Percentiles rank a stretch among this genome's conserved stretches.
Evolutionary conservation across 306 rosid species (phyloP).

Genomic region (Cicer chorassanicum): DNA sequence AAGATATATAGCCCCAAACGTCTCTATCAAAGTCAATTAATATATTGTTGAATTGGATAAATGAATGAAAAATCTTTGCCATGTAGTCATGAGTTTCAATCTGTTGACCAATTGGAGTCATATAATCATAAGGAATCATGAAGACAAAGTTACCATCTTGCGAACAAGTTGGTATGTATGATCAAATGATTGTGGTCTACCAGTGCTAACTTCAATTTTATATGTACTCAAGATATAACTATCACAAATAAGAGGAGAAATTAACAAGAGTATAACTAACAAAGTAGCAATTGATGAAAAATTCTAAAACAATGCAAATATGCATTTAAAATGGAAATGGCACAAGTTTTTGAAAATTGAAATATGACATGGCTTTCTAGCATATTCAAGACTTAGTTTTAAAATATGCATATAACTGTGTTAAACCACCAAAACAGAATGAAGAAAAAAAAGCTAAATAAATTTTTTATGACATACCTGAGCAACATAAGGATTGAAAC

Average conservation of each 20-base stretch:
- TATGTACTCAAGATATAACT: not conserved
- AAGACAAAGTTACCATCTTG: not conserved
- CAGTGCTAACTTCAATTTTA: not conserved
- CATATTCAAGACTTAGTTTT: not conserved
- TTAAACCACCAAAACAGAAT: conserved; percentile 12
- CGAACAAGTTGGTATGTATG: not conserved
- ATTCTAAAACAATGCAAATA: not conserved
- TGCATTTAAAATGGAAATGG: not conserved
- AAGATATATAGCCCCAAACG: conserved; percentile 85
- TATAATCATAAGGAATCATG: conserved; percentile 37
- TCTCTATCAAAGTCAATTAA: conserved; percentile 85
- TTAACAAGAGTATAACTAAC: not conserved
- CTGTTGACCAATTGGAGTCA: conserved; percentile 54
- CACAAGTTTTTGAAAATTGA: not conserved
- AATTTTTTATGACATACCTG: conserved; percentile 56
- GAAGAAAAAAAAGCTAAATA: not conserved
- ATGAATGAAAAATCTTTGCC: conserved; percentile 76
- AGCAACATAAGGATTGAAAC: conserved; percentile 81
- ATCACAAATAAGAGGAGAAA: conserved; percentile 10
- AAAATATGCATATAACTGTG: not conserved
- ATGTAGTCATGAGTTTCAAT: conserved; percentile 94
- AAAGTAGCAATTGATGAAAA: conserved; percentile 8
- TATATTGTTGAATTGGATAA: conserved; percentile 75
- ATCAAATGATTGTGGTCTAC: conserved; percentile 11
- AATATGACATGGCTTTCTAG: not conserved